Percentiles rank a stretch among this genome's conserved stretches.
These are phyloP conservation scores for Chaetomidium leptoderma DNA, from an alignment of 495 filamentous ascomycete genomes.

Conservation along the genomic window DNA sequence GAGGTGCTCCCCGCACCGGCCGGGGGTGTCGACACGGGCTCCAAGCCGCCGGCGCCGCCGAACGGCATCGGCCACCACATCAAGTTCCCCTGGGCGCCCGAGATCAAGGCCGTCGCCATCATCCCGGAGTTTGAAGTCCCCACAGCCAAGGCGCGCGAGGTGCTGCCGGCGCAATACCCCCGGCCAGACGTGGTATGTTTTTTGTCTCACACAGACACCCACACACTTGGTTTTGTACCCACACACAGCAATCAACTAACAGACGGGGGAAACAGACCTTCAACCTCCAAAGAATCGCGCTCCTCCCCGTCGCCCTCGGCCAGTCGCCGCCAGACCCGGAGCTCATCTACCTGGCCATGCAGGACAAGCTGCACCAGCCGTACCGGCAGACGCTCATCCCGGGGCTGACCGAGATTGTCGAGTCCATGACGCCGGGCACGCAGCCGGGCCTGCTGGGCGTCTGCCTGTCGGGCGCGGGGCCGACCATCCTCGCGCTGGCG, in stretches of 20 bases:
- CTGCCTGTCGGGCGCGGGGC: slow-evolving; percentile 88
- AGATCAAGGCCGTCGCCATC: slow-evolving; percentile 92
- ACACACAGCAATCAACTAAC: too few species aligned
- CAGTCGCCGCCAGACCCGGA: slow-evolving; percentile 85
- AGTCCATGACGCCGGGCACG: slow-evolving; percentile 74
- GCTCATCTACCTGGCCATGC: slow-evolving; percentile 94
- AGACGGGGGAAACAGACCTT: slow-evolving; percentile 56
- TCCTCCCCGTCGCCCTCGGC: slow-evolving; percentile 81
- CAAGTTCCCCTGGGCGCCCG: slow-evolving; percentile 84
- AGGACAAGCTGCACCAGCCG: slow-evolving; percentile 94
- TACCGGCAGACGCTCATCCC: slow-evolving; percentile 87
- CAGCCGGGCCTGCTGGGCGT: slow-evolving; percentile 88
- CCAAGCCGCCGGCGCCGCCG: slow-evolving; percentile 80
- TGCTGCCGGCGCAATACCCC: slow-evolving; percentile 71
- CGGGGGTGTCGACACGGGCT: slow-evolving; percentile 82
- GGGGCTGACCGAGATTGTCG: slow-evolving; percentile 82
- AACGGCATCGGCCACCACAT: slow-evolving; percentile 86
- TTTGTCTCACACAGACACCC: too few species aligned
- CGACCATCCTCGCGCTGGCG: slow-evolving; percentile 88
- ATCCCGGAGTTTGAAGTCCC: slow-evolving; percentile 92
- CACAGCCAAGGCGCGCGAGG: slow-evolving; percentile 79
- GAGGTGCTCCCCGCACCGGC: slow-evolving; percentile 85
- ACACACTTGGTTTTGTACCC: too few species aligned
- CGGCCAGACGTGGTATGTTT: slow-evolving; percentile 67
- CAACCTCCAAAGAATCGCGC: slow-evolving; percentile 86